Base-by-base conservation (phyloP, 148 eudicot species). In the Heliamphora exappendiculata region DNA sequence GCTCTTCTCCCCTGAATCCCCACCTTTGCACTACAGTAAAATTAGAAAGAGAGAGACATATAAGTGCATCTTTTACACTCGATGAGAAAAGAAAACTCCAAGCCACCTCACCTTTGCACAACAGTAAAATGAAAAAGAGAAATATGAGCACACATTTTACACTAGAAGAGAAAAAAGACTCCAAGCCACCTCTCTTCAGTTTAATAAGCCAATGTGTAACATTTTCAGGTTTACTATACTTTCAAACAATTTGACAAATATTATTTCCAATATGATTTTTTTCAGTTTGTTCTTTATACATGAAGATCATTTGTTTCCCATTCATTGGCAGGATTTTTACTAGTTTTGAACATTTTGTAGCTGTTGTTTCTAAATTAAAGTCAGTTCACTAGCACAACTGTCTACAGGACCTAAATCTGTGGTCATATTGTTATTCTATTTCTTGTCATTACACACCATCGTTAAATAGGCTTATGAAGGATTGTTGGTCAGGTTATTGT, bases 21-120 rank as follows among this genome's bases (percentile, higher is more conserved):
- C 97, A 79, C 93, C 97, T 81, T 85, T 72, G 78, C 97, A 92
- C 97, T 92, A 78, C 28, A 29, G 62, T 9, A 70, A 36, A 20
- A 49, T 5, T n/a, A n/a, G n/a, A n/a, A n/a, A n/a, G 64, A 11
- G 70, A 37, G 5, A 5, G 75, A 45, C 6, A 41, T 16, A n/a
- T 28, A 47, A 47, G 10, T 49, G 3, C 22, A 49, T 22, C 28
- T 45, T 70, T 70, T 49, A 51, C 37, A 5, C 14, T 9, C 3
- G 31, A 58, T 24, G 63, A 58, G 3, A 58, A 53, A 53, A 20
- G 33, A 9, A 13, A 6, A 1, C n/a, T n/a, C n/a, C n/a, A n/a
- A n/a, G n/a, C n/a, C n/a, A n/a, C 81, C 55, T 92, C 97, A 79
- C 93, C 97, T 81, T 85, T 72, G 78, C 97, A 92, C 97, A 90